phyloP scores from a whole-genome alignment of 2,329 filamentous ascomycete species.

The Cadophora luteo-olivacea region DNA sequence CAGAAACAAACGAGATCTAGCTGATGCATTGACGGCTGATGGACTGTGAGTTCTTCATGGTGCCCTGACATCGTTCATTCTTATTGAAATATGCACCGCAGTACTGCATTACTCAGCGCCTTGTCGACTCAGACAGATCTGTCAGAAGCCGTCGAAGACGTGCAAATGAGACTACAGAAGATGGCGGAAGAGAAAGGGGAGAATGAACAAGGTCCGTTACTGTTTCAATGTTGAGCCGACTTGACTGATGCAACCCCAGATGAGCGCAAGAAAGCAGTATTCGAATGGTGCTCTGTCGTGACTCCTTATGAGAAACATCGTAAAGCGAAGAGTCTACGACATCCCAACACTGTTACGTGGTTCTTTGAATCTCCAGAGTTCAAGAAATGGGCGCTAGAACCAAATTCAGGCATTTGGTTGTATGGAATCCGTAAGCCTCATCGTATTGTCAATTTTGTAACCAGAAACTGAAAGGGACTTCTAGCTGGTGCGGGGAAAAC shows the following conservation, averaged over 20 bases:
- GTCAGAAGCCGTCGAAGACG: constrained; percentile 19
- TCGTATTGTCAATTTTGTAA: too few species aligned
- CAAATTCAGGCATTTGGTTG: constrained; percentile 27
- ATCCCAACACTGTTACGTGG: constrained; percentile 26
- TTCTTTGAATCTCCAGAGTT: constrained; percentile 25
- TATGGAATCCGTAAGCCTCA: constrained; percentile 27
- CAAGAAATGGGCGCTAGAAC: constrained; percentile 17
- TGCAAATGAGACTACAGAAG: constrained; percentile 21
- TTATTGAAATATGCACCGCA: not conserved
- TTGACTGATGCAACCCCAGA: not conserved
- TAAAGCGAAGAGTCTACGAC: constrained; percentile 22
- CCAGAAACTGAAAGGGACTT: not conserved
- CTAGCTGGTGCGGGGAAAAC: constrained; percentile 28
- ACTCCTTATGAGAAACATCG: constrained; percentile 27
- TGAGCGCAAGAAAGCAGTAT: constrained; percentile 18
- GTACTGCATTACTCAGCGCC: constrained; percentile 22
- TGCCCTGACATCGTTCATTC: not conserved
- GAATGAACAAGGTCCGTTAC: constrained; percentile 21
- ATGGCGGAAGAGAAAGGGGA: constrained; percentile 24
- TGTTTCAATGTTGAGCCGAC: not conserved
- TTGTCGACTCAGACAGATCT: constrained; percentile 18
- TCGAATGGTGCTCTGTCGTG: constrained; percentile 23
- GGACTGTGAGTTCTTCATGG: constrained; percentile 12
- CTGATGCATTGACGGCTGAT: constrained; percentile 24
- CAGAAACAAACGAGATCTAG: constrained; percentile 23